Base-by-base conservation (phyloP, 2,329 filamentous ascomycete species). In the Venturiaceae sp. region DNA sequence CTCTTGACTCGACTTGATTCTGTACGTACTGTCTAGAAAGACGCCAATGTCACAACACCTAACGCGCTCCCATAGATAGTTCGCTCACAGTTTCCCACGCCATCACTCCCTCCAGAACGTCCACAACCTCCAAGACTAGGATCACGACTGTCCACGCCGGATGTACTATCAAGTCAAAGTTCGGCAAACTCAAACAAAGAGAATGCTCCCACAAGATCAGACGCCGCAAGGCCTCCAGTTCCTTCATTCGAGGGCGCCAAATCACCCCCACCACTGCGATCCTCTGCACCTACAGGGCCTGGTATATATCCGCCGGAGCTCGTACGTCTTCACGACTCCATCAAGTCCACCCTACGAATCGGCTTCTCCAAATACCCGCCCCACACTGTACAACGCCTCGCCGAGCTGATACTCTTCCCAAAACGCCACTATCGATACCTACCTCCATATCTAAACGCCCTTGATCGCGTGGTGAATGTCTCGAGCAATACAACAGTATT, bases 391-490 rank as follows among this genome's bases (percentile, higher is more conserved):
- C 94, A 99, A 74, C 87, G 94, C 39, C 81, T 99, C 23, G 84
- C 91, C 23, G 94, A 99, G 76, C 85, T 97, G 32, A 77, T 96
- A 4, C 78, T 95, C 36, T 74, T 79, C 28, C 94, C 94, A 1
- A 86, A 78, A 61, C 80, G 80, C 58, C 88, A 96, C 72, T 96
- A 97, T 75, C 84, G 82, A 61, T 87, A 85, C 57, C 80, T 97
- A 2, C 84, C 89, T 0, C 82, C 91, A 11, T 99, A 94, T 70
- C 83, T 99, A 11, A 88, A 94, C 65, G 94, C 94, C 2, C 82
- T 97, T 53, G 90, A 97, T 69, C 86, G 94, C 59, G 87, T 96
- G 23, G 84, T 96, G 26, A 90, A 88, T 59, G 94, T 99, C 59
- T 95, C 91, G 11, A 96, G 90, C 37, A 82, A 85, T 28, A 83